phyloP scores from a whole-genome alignment of 2,329 filamentous ascomycete species.

The Hypoxylon sp. region DNA sequence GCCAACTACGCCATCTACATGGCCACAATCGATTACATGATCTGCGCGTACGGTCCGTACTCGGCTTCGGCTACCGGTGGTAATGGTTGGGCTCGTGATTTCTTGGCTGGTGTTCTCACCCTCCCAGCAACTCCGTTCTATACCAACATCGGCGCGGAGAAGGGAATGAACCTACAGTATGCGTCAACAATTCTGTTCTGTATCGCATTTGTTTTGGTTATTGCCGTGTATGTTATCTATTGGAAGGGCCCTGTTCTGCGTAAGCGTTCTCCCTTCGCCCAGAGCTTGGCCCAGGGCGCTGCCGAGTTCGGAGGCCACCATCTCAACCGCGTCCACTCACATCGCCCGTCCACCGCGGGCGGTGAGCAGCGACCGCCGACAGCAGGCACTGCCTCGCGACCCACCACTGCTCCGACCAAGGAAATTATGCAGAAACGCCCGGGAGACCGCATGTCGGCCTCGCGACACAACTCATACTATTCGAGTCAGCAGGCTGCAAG shows the following conservation, averaged over 20 bases:
- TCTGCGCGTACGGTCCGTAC: slow-evolving; percentile 76
- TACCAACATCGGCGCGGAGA: slow-evolving; percentile 59
- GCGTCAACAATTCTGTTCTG: slow-evolving; percentile 69
- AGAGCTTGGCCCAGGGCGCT: slow-evolving; percentile 67
- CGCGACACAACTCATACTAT: slow-evolving; percentile 50
- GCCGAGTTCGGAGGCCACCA: slow-evolving; percentile 42
- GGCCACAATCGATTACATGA: slow-evolving; percentile 78
- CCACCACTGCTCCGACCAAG: slow-evolving; percentile 31
- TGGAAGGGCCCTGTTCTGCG: slow-evolving; percentile 69
- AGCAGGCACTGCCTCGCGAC: slow-evolving; percentile 24
- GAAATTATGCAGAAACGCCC: slow-evolving; percentile 39
- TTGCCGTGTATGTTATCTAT: slow-evolving; percentile 71
- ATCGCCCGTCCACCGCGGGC: slow-evolving; percentile 36
- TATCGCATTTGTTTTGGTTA: slow-evolving; percentile 65
- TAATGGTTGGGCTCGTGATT: slow-evolving; percentile 76
- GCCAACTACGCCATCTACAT: slow-evolving; percentile 77
- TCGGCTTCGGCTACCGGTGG: slow-evolving; percentile 77
- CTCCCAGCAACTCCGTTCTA: slow-evolving; percentile 72
- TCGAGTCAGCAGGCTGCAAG: slow-evolving; percentile 48
- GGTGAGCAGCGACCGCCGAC: slow-evolving; percentile 21
- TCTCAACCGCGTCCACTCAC: slow-evolving; percentile 37
- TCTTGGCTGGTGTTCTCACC: slow-evolving; percentile 75
- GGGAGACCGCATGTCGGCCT: slow-evolving; percentile 43
- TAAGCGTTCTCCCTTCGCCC: slow-evolving; percentile 68
- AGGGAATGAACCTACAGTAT: slow-evolving; percentile 67